phyloP scores from a whole-genome alignment of 2,329 filamentous ascomycete genomes.

The Sclerotinia nivalis region DNA sequence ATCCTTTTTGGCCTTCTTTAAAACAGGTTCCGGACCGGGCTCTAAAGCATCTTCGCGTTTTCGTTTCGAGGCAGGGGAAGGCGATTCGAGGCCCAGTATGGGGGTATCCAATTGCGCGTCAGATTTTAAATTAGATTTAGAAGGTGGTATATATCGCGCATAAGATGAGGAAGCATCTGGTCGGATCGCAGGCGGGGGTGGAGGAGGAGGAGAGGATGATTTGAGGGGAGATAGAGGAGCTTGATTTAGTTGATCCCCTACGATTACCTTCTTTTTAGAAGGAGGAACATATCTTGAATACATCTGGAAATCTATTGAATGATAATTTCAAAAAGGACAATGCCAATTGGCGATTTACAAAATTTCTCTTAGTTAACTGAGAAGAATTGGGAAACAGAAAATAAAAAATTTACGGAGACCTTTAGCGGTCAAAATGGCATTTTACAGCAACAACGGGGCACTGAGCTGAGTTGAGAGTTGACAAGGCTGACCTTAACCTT shows the following conservation, averaged over 20 bases:
- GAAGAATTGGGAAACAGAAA: conserved; percentile 11
- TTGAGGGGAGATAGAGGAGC: conserved; percentile 4
- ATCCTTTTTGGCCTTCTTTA: conserved; percentile 24
- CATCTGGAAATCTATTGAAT: conserved; percentile 35
- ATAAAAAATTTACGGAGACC: conserved; percentile 27
- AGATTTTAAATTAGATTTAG: conserved; percentile 26
- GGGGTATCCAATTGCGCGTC: background rate
- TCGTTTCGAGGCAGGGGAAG: conserved; percentile 17
- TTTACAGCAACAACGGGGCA: background rate
- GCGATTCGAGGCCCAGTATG: background rate
- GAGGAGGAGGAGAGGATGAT: conserved; percentile 17
- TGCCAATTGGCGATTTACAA: background rate
- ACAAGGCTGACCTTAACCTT: background rate
- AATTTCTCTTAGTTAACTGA: background rate
- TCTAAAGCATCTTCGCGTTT: conserved; percentile 8
- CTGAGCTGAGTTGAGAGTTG: background rate
- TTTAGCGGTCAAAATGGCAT: background rate
- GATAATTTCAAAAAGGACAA: background rate
- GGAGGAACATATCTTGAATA: conserved; percentile 40
- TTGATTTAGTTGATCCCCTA: background rate
- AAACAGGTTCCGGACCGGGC: background rate
- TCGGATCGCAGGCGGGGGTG: conserved; percentile 27
- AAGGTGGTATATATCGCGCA: conserved; percentile 39
- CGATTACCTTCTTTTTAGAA: conserved; percentile 31
- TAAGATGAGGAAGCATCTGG: conserved; percentile 39